Base-by-base conservation (phyloP, 495 filamentous ascomycete species). In the Xylaria longipes region DNA sequence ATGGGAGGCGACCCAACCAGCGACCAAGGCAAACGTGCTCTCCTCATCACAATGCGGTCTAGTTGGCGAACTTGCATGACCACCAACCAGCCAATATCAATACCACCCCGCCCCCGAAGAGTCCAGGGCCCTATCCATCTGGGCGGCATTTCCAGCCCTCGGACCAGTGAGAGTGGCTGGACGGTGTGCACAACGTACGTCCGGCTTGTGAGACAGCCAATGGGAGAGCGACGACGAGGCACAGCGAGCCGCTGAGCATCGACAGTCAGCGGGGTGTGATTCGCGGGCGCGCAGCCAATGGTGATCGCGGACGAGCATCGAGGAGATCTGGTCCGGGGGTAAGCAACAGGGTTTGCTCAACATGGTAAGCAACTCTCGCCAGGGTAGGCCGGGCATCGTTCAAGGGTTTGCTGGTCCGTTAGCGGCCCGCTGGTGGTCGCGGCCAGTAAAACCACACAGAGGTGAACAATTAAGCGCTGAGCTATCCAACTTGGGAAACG, bases 131-230 rank as follows among this genome's bases (percentile, higher is more conserved):
- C 48, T 71, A 58, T 37, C 72, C 68, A 71, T 68, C 52, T 70
- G 75, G 77, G 75, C 77, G 77, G 57, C 73, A 75, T 77, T 75
- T 74, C 61, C 66, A 72, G 68, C 54, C 73, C 52, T 45, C 69
- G 65, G 75, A 43, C 77, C 77, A 79, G 72, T 79, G 69, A 76
- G 72, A 67, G 74, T 62, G 71, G 71, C 75, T 63, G 66, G 66
- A 73, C 52, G 71, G 72, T 75, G 77, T 77, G 77, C 77, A 77
- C 75, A 65, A 74, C 71, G 75, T 74, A 75, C 77, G 73, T 72
- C 70, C 70, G 52, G 27, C 37, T 31, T 58, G 62, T 12, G 20
- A 27, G 39, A n/a, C 17, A 27, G 70, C 77, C 77, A 79, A 79
- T 79, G 65, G 60, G 72, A 71, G 50, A 29, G 70, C 50, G n/a